Percentiles rank a stretch among this genome's conserved stretches.
phyloP scores from a whole-genome alignment of 108 stramenopile genomes.

The Conticribra guillardii region DNA sequence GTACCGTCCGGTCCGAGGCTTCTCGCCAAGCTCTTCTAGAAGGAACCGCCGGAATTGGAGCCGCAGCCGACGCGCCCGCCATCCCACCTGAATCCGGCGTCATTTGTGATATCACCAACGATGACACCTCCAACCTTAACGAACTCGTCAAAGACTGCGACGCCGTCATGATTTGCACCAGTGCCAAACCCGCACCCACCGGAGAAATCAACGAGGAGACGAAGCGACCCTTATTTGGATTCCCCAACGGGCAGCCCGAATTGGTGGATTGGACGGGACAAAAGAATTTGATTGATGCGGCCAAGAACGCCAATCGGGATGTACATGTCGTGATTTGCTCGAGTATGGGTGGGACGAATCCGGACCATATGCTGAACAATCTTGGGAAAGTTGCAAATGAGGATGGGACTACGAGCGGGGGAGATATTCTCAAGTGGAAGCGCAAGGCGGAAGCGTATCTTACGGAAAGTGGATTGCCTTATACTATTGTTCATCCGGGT shows the following conservation, averaged over 20 bases:
- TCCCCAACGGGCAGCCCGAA: constrained; percentile 70
- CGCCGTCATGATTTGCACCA: constrained; percentile 80
- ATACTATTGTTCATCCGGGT: constrained; percentile 91
- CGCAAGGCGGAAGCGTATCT: constrained; percentile 76
- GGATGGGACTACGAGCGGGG: constrained; percentile 65
- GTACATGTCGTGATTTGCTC: constrained; percentile 78
- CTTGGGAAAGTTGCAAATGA: constrained; percentile 57
- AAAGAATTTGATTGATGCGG: constrained; percentile 88
- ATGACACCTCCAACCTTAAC: constrained; percentile 40
- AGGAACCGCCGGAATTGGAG: constrained; percentile 26
- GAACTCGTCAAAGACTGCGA: constrained; percentile 61
- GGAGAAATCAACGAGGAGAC: constrained; percentile 60
- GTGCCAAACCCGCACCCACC: constrained; percentile 76
- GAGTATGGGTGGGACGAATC: constrained; percentile 85
- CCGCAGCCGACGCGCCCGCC: not conserved
- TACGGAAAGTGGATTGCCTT: constrained; percentile 61
- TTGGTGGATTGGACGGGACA: constrained; percentile 86
- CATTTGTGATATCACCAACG: constrained; percentile 62
- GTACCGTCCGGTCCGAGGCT: constrained; percentile 59
- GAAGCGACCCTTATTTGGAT: constrained; percentile 63
- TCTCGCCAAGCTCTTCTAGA: constrained; percentile 52
- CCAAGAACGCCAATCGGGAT: constrained; percentile 41
- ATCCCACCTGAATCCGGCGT: constrained; percentile 38
- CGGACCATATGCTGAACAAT: constrained; percentile 71
- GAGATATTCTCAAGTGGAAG: constrained; percentile 86